A percentile compares a stretch with the other conserved stretches of the same genome.
Evolutionary conservation across 352 stramenopile species (phyloP).

Genomic region (Plasmopara viticola): DNA sequence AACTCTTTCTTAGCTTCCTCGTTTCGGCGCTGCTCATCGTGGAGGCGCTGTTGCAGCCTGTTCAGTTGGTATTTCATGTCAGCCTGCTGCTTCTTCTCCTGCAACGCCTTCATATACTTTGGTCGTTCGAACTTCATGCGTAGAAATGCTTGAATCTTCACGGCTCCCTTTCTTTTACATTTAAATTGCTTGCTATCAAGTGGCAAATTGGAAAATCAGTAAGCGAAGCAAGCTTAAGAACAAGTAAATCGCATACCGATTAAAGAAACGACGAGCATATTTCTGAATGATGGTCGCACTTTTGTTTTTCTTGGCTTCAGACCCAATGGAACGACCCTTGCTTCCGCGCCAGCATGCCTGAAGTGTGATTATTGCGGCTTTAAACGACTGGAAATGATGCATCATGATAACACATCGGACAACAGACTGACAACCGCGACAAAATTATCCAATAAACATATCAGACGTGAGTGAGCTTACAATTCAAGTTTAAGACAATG

Average conservation of each 20-base stretch:
- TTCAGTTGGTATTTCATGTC: conserved; percentile 53
- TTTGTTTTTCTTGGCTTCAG: conserved; percentile 45
- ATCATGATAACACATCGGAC: conserved; percentile 74
- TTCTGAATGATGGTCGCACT: conserved; percentile 65
- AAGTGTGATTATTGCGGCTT: conserved; percentile 46
- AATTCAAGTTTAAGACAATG: background rate
- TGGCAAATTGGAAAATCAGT: conserved; percentile 1
- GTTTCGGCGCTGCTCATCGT: conserved; percentile 57
- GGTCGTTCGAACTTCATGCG: conserved; percentile 53
- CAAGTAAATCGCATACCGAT: conserved; percentile 27
- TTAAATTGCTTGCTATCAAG: conserved; percentile 48
- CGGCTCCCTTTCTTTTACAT: conserved; percentile 36
- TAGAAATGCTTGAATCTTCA: conserved; percentile 57
- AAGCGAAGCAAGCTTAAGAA: background rate
- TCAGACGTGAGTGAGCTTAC: background rate
- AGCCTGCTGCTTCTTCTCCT: conserved; percentile 51
- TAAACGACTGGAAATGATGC: conserved; percentile 60
- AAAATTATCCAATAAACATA: background rate
- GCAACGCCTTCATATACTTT: conserved; percentile 48
- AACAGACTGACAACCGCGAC: conserved; percentile 47
- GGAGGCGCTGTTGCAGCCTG: conserved; percentile 50
- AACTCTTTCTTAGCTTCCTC: conserved; percentile 46
- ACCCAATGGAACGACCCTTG: conserved; percentile 44
- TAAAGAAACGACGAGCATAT: conserved; percentile 52
- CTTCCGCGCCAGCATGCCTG: conserved; percentile 78